A percentile compares a stretch with the other conserved stretches of the same genome.
phyloP scores from a whole-genome alignment of 2,329 filamentous ascomycete genomes.

The Trichoderma brevicompactum region DNA sequence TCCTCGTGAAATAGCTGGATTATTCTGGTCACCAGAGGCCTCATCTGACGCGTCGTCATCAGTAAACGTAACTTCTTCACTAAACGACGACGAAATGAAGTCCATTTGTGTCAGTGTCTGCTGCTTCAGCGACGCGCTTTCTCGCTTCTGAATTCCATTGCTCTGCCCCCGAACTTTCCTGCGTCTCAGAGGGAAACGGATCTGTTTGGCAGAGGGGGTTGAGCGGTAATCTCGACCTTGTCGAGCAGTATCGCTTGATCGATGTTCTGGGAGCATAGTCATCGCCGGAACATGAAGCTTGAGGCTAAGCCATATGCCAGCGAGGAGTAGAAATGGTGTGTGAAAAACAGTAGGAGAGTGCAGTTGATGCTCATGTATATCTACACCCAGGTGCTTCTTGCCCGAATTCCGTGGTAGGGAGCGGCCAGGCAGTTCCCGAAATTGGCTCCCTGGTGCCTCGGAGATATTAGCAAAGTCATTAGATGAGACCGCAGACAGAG shows the following conservation, averaged over 20 bases:
- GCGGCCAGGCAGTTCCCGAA: not conserved
- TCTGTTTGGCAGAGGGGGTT: slow-evolving; percentile 45
- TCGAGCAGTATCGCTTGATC: slow-evolving; percentile 45
- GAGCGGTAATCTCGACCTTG: slow-evolving; percentile 47
- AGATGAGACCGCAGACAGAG: not conserved
- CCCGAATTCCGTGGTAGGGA: not conserved
- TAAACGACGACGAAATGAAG: slow-evolving; percentile 45
- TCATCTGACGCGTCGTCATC: slow-evolving; percentile 39
- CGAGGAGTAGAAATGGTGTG: not conserved
- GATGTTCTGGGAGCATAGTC: slow-evolving; percentile 45
- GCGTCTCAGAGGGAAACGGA: slow-evolving; percentile 45
- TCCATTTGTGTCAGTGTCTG: slow-evolving; percentile 51
- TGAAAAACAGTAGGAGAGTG: not conserved
- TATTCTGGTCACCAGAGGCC: slow-evolving; percentile 32
- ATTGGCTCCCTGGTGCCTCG: not conserved
- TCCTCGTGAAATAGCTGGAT: slow-evolving; percentile 38
- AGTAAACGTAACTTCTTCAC: slow-evolving; percentile 37
- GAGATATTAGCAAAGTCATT: not conserved
- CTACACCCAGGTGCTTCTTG: not conserved
- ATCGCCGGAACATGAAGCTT: not conserved
- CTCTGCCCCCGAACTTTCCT: slow-evolving; percentile 45
- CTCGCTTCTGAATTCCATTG: slow-evolving; percentile 28
- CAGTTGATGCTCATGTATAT: not conserved
- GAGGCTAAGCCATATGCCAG: not conserved
- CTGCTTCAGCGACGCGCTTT: slow-evolving; percentile 36